Percentiles rank a stretch among this genome's conserved stretches.
phyloP scores from a whole-genome alignment of 805 yeast genomes.

The Pichia heedii region DNA sequence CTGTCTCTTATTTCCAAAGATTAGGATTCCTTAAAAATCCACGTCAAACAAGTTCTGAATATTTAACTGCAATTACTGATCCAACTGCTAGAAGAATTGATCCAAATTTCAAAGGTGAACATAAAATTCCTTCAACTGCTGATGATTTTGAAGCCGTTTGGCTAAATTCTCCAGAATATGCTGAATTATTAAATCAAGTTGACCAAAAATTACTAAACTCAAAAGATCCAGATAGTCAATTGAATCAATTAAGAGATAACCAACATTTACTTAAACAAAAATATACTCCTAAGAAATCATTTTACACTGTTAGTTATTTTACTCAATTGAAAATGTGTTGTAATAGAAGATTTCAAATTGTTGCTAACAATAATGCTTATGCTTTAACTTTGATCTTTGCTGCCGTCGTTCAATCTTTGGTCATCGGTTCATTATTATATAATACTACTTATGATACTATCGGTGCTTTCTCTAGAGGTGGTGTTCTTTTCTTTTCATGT shows the following conservation, averaged over 20 bases:
- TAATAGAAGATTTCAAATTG: conserved; percentile 45
- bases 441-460: conserved; percentile 11
- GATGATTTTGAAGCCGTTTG: conserved; percentile 54
- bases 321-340: conserved; percentile 44
- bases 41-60: conserved; percentile 19
- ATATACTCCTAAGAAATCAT: conserved; percentile 32
- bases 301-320: conserved; percentile 33
- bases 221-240: conserved; percentile 28
- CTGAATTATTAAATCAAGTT: conserved; percentile 27
- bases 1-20: conserved; percentile 46
- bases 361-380: conserved; percentile 48
- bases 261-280: conserved; percentile 32
- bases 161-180: conserved; percentile 48
- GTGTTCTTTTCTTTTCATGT: conserved; percentile 50
- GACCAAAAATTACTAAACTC: conserved; percentile 27
- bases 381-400: conserved; percentile 41
- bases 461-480: conserved; percentile 42
- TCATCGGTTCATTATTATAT: conserved; percentile 44
- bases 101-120: conserved; percentile 20
- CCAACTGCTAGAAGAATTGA: conserved; percentile 9
- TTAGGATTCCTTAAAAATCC: conserved; percentile 43
- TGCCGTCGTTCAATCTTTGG: conserved; percentile 44
- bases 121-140: conserved; percentile 52
- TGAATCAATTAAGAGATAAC: conserved; percentile 23
- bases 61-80: conserved; percentile 18